These are phyloP conservation scores for Durotheca rogersii DNA, from an alignment of 495 filamentous ascomycete species.

Conservation along the genomic window DNA sequence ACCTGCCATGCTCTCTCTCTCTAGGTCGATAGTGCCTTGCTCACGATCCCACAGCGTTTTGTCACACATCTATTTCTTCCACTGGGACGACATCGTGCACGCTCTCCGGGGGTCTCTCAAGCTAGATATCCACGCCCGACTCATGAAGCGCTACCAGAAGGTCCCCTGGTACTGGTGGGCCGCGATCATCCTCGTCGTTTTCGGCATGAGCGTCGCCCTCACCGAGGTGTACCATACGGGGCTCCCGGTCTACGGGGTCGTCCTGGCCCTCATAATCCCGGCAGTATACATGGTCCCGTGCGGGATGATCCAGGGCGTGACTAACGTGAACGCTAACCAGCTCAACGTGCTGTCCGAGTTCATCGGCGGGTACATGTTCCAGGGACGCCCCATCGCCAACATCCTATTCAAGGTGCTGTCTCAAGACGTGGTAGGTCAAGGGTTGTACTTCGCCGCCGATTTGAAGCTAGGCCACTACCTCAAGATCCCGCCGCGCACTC, in stretches of 20 bases:
- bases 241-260: conserved; percentile 30
- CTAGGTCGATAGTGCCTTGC: conserved; percentile 32
- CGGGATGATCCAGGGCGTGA: conserved; percentile 35
- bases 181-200: conserved; percentile 24
- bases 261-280: conserved; percentile 36
- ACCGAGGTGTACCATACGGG: conserved; percentile 35
- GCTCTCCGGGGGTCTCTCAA: conserved; percentile 33
- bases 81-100: conserved; percentile 30
- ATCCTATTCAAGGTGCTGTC: conserved; percentile 36
- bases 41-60: conserved; percentile 35
- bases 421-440: conserved; percentile 34
- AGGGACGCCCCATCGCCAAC: conserved; percentile 32
- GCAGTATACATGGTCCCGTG: conserved; percentile 36
- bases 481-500: conserved; percentile 31
- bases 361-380: conserved; percentile 35
- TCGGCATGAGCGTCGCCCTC: conserved; percentile 30
- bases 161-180: conserved; percentile 37
- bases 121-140: conserved; percentile 36
- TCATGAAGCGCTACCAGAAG: conserved; percentile 30
- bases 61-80: conserved; percentile 33
- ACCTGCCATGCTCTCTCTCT: conserved; percentile 28
- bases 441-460: conserved; percentile 32
- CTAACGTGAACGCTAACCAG: conserved; percentile 33
- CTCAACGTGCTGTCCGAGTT: conserved; percentile 36
- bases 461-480: conserved; percentile 38